A percentile compares a stretch with the other conserved stretches of the same genome.
These are phyloP conservation scores for Silene vulgaris DNA, from an alignment of 179 eudicot genomes.

Conservation along the genomic window DNA sequence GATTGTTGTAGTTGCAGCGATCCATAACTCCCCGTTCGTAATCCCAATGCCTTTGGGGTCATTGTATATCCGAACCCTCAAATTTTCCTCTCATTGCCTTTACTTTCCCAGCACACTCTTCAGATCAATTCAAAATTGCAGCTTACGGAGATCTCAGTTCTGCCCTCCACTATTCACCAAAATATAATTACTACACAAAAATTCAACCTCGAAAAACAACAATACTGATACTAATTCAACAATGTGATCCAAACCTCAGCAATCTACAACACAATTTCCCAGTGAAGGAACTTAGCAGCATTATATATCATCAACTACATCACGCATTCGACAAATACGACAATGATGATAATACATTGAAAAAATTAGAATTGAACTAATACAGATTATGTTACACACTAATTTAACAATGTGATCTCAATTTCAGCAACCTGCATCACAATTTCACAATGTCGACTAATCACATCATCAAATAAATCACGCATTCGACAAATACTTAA, in stretches of 20 bases:
- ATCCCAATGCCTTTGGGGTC: conserved; percentile 78
- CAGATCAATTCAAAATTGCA: conserved; percentile 17
- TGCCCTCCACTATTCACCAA: conserved; percentile 11
- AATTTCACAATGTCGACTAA: too few relatives aligned
- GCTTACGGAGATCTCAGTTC: not conserved
- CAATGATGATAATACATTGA: too few relatives aligned
- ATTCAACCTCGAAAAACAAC: not conserved
- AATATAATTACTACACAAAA: not conserved
- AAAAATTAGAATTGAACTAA: too few relatives aligned
- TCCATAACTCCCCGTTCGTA: conserved; percentile 66
- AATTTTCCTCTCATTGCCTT: conserved; percentile 56
- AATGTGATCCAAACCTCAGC: conserved; percentile 19
- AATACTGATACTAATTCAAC: not conserved
- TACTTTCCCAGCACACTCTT: conserved; percentile 22
- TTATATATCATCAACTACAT: not conserved
- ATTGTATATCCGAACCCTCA: conserved; percentile 60
- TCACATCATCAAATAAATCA: not conserved
- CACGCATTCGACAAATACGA: too few relatives aligned
- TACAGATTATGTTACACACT: too few relatives aligned
- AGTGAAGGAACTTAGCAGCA: conserved; percentile 4
- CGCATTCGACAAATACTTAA: too few relatives aligned
- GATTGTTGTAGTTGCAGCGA: conserved; percentile 55
- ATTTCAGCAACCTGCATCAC: too few relatives aligned
- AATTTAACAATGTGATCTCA: too few relatives aligned
- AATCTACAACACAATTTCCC: conserved; percentile 16